Evolutionary conservation across 768 basidiomycete genomes (phyloP), one percentile per base, ranked within the genome.

Genomic region (Leccinum subgranulosum): DNA sequence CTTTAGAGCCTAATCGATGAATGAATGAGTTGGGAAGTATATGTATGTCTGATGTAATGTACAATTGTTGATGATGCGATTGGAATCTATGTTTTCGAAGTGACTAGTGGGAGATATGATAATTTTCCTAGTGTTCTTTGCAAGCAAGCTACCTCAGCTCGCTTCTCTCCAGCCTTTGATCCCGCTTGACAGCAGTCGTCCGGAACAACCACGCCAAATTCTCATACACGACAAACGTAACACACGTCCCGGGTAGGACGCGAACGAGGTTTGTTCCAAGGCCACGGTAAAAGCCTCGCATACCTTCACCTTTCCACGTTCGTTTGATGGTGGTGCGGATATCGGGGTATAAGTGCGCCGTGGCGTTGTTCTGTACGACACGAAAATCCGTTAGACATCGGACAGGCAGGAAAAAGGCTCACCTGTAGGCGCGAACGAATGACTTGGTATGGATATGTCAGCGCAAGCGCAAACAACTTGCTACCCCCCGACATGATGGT

Each of bases 361-460:
- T 85, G 15, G 84, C 82, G 58, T 88, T 84, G 62, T 89, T 87
- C 88, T 91, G 57, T 50, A 49, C 19, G 15, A 52, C 6, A 33
- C 27, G 10, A 23, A 3, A 6, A 41, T 3, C 10, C 17, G 21
- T 59, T 31, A 62, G 59, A 50, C 4, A 28, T 31, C 29, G 14
- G 15, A 29, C 21, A 31, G 56, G 19, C 10, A 47, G 41, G 36
- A 41, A 47, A 54, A 29, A 58, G 1, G 19, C 80, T 33, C 56
- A 93, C 95, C 74, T 98, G 96, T 69, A 98, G 83, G 51, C 95
- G 84, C 2, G 96, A 94, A 54, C 96, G 85, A 43, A 99, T 80
- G 46, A 99, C 97, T 75, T 99, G 97, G 72, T 98, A 98, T 8
- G 97, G 97, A 71, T 99, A 99, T 33, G 97, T 99, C 21, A 86